A percentile compares a stretch with the other conserved stretches of the same genome.
Conservation (phyloP, 768 basidiomycete species). For the Rhizopogon vesiculosus region DNA sequence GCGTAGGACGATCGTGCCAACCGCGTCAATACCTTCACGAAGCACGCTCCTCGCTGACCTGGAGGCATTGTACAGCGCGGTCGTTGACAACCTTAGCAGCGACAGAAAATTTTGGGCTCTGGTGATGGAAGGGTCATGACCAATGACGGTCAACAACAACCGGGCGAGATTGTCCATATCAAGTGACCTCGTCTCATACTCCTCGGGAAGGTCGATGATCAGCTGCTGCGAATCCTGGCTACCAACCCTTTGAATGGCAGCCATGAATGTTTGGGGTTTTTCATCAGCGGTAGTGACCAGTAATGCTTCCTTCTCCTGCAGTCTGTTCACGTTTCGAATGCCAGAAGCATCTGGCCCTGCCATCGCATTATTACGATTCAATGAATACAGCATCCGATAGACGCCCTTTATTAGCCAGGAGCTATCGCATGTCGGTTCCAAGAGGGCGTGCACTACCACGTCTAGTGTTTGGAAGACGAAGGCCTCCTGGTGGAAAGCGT, state of each 20-base stretch:
- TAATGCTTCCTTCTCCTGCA: conserved; percentile 67
- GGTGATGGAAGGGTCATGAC: conserved; percentile 61
- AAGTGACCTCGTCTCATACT: conserved; percentile 52
- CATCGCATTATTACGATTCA: conserved; percentile 39
- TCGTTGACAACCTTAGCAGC: conserved; percentile 52
- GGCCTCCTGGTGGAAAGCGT: conserved; percentile 64
- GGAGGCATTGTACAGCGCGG: conserved; percentile 55
- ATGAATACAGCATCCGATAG: conserved; percentile 54
- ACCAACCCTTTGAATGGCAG: conserved; percentile 40
- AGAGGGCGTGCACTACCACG: conserved; percentile 50
- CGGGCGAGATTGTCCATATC: conserved; percentile 63
- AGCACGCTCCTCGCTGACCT: conserved; percentile 48
- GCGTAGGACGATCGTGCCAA: conserved; percentile 52
- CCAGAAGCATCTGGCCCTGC: conserved; percentile 56
- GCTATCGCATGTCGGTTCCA: conserved; percentile 42
- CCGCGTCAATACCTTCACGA: conserved; percentile 63
- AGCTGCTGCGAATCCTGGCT: conserved; percentile 37
- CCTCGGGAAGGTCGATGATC: conserved; percentile 45
- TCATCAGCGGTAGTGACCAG: conserved; percentile 68
- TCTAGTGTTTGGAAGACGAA: conserved; percentile 75
- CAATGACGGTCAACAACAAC: conserved; percentile 75
- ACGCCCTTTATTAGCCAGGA: conserved; percentile 52
- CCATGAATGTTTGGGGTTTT: conserved; percentile 65
- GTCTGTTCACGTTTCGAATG: conserved; percentile 57
- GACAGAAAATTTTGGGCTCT: conserved; percentile 69